Evolutionary conservation across 805 yeast species (phyloP), one percentile per base, ranked within the genome.

Genomic region (Candida pini): DNA sequence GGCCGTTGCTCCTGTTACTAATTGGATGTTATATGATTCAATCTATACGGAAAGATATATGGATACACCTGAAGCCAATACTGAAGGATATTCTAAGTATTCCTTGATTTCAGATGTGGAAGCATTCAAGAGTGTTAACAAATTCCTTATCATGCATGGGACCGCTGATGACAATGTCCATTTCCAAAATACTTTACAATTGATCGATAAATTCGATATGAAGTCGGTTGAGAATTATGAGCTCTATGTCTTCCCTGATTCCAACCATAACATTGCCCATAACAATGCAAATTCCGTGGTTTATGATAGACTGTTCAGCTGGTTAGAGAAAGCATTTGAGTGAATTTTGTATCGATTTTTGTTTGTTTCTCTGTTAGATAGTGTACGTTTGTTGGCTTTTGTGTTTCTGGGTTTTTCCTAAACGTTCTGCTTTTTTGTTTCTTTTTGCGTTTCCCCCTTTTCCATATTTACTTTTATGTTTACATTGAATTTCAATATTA

Each of bases 81-180:
- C 64, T 2, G 61, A 62, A 1, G 90, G 90, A 56, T 52, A 54
- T 4, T 48, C 56, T 7, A 22, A 22, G 8, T 5, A 12, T 4
- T 66, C 84, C 2, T 66, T 78, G 1, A 78, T 90, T 21, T 62
- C 64, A 33, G 64, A 82, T 33, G 73, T 72, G 17, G 68, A 71
- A 1, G 69, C 68, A 9, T 70, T 92, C 44, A 76, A 68, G 12
- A 52, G 65, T 30, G 71, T 69, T 8, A 69, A 69, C 30, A 68
- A 97, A 50, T 87, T 92, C 51, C 60, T 92, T 41, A 55, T 92
- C 24, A 86, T 90, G 86, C 98, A 90, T 54, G 98, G 98, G 1
- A 80, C 96, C 0, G 96, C 96, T 4, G 98, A 92, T 61, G 98
- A 92, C 59, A 92, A 92, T 49, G 98, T 92, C 30, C 97, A 92